Conservation (phyloP, 805 yeast species). For the Starmera pachycereana region DNA sequence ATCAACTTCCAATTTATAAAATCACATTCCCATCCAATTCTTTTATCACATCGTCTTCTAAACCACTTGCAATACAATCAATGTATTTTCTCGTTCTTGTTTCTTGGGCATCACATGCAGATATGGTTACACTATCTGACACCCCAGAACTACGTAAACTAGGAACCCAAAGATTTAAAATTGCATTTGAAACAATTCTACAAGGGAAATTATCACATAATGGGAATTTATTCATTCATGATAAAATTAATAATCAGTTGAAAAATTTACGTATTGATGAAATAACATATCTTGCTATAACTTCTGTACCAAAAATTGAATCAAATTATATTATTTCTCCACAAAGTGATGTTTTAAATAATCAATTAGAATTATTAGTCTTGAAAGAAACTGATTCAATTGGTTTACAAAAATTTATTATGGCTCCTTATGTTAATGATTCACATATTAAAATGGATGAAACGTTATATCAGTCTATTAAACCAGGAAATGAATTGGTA, state of each 20-base stretch:
- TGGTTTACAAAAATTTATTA: slow-evolving; percentile 7
- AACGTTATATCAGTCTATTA: slow-evolving; percentile 5
- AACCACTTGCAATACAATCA: slow-evolving; percentile 2
- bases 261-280: background rate
- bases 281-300: slow-evolving; percentile 5
- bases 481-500: background rate
- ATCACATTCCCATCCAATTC: slow-evolving; percentile 21
- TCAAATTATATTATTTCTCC: slow-evolving; percentile 16
- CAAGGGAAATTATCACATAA: slow-evolving; percentile 19
- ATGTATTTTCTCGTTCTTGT: slow-evolving; percentile 46
- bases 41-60: background rate
- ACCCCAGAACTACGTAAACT: slow-evolving; percentile 50
- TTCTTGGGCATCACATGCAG: slow-evolving; percentile 84
- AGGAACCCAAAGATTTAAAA: slow-evolving; percentile 58
- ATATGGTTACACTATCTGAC: slow-evolving; percentile 73
- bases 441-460: slow-evolving; percentile 5
- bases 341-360: slow-evolving; percentile 6
- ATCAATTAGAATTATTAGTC: slow-evolving; percentile 10
- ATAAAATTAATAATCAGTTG: background rate
- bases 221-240: background rate
- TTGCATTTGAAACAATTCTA: slow-evolving; percentile 55
- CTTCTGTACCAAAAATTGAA: slow-evolving; percentile 13
- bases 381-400: slow-evolving; percentile 5
- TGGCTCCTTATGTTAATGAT: slow-evolving; percentile 12
- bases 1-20: slow-evolving; percentile 23